Conservation (phyloP, 1,284 basidiomycete species). For the Irpex sp. region DNA sequence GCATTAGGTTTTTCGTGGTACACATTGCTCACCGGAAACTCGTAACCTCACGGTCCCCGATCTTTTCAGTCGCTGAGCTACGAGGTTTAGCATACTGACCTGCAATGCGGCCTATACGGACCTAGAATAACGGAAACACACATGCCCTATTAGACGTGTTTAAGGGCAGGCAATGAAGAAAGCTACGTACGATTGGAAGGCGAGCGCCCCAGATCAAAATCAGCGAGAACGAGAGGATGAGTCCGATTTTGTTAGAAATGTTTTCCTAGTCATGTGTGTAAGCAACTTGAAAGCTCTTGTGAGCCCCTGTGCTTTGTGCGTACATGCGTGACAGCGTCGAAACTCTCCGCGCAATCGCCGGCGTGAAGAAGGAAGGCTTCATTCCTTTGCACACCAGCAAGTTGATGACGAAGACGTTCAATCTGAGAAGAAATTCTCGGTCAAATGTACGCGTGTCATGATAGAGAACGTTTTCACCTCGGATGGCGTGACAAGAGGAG, state of each 20-base stretch:
- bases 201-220: conserved; percentile 94
- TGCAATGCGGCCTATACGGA: conserved; percentile 89
- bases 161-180: not conserved
- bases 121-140: conserved; percentile 32
- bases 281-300: no score
- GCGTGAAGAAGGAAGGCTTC: conserved; percentile 95
- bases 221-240: conserved; percentile 93
- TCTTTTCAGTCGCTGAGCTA: conserved; percentile 80
- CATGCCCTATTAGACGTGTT: not conserved
- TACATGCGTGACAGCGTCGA: conserved; percentile 87
- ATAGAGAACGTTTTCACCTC: conserved; percentile 53
- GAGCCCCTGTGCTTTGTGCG: conserved; percentile 20
- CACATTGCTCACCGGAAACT: conserved; percentile 67
- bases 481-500: conserved; percentile 85
- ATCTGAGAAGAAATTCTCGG: conserved; percentile 49
- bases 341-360: conserved; percentile 95
- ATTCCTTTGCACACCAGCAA: conserved; percentile 78
- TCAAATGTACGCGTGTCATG: not conserved
- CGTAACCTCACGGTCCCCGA: conserved; percentile 65
- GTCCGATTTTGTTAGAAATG: conserved; percentile 90
- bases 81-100: conserved; percentile 97
- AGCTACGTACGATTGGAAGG: conserved; percentile 70
- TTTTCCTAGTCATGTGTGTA: conserved; percentile 57
- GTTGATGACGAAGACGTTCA: conserved; percentile 79
- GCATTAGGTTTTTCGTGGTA: not conserved